Evolutionary conservation across 345 rosid genomes (phyloP).

Genomic region (Mercurialis annua): DNA sequence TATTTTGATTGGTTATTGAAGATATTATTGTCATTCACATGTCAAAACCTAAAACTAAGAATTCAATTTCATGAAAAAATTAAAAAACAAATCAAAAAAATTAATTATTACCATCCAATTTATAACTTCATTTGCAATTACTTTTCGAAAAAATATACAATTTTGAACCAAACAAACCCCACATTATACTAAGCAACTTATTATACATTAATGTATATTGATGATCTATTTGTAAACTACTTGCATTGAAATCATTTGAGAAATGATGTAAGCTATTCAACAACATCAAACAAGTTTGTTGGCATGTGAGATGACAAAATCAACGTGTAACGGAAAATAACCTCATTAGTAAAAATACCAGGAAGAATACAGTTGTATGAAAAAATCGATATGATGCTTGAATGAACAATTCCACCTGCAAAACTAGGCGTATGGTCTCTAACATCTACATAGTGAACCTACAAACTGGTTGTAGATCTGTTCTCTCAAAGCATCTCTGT

Average conservation of each 20-base stretch:
- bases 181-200: too few species aligned
- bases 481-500: slow-evolving; percentile 50
- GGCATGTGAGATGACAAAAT: neutral
- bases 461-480: slow-evolving; percentile 38
- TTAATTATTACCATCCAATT: too few species aligned
- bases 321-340: neutral
- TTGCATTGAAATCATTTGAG: neutral
- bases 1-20: too few species aligned
- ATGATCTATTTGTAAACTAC: neutral
- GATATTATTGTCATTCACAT: too few species aligned
- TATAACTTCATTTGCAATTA: too few species aligned
- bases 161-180: too few species aligned
- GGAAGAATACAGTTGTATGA: neutral
- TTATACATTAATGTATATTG: neutral
- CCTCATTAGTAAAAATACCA: neutral
- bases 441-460: slow-evolving; percentile 29
- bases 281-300: neutral
- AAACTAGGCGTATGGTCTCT: slow-evolving; percentile 5
- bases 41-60: too few species aligned
- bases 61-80: too few species aligned
- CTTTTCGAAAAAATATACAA: too few species aligned
- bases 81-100: too few species aligned
- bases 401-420: neutral
- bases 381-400: neutral
- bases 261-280: neutral